Evolutionary conservation across 139 green algal species (phyloP).

Genomic region (Mychonastes homosphaera): DNA sequence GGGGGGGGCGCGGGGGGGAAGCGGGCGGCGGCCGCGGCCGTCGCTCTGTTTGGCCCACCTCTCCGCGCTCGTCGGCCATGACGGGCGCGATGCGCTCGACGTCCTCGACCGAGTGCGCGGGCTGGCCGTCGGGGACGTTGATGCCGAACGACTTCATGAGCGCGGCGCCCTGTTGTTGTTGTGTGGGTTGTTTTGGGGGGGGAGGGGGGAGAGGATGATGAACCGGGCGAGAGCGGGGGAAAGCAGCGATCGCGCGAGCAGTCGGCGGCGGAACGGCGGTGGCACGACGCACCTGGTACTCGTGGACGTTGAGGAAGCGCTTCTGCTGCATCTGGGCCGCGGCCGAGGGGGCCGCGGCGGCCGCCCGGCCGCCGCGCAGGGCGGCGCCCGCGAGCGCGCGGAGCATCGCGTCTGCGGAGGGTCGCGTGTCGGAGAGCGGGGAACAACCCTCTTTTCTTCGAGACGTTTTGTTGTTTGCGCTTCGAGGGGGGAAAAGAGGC

Average conservation of each 20-base stretch:
- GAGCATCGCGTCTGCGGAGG: no score
- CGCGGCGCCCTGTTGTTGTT: slow-evolving; percentile 66
- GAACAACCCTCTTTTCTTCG: no score
- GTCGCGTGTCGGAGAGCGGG: no score
- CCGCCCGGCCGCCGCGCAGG: no score
- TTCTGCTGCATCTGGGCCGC: slow-evolving; percentile 28
- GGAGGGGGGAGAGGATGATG: not conserved
- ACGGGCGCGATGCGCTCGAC: slow-evolving; percentile 56
- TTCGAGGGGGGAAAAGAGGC: no score
- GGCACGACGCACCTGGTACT: slow-evolving; percentile 73
- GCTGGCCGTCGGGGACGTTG: slow-evolving; percentile 80
- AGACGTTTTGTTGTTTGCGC: no score
- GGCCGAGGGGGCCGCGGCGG: not conserved
- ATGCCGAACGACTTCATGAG: slow-evolving; percentile 89
- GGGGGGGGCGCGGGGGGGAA: not conserved
- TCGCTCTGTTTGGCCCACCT: slow-evolving; percentile 39
- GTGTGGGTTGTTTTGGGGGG: not conserved
- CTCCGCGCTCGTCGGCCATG: slow-evolving; percentile 54
- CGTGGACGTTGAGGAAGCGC: slow-evolving; percentile 86
- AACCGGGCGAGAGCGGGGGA: not conserved
- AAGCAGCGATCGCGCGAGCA: not conserved
- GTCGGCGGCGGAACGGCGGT: not conserved
- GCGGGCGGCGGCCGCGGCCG: not conserved
- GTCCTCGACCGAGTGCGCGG: slow-evolving; percentile 63
- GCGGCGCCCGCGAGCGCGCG: not conserved